These are phyloP conservation scores for Kuraishia hungarica DNA, from an alignment of 805 yeast species.

Conservation along the genomic window DNA sequence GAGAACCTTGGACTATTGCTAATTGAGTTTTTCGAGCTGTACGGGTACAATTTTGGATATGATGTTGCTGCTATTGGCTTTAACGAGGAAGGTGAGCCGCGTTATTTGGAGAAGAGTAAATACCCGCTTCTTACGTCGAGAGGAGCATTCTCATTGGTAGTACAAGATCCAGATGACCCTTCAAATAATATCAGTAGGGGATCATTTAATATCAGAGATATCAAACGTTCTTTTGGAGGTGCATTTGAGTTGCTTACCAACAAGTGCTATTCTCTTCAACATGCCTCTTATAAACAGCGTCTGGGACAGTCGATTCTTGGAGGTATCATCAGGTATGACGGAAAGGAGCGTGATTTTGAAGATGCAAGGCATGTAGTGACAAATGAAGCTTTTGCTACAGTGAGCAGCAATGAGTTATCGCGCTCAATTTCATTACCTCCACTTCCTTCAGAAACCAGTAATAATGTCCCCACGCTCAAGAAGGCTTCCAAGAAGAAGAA, in stretches of 20 bases:
- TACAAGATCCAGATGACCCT: constrained; percentile 85
- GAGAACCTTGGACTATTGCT: constrained; percentile 80
- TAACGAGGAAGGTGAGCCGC: constrained; percentile 38
- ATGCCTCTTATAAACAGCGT: constrained; percentile 56
- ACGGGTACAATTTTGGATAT: constrained; percentile 84
- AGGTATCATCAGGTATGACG: constrained; percentile 66
- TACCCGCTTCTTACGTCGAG: constrained; percentile 30
- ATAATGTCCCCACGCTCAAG: constrained; percentile 22
- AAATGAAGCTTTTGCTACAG: constrained; percentile 43
- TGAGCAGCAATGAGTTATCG: constrained; percentile 8
- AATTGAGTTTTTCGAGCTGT: constrained; percentile 87
- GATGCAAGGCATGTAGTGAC: constrained; percentile 60
- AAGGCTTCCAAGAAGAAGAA: constrained; percentile 23
- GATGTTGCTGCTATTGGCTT: constrained; percentile 69
- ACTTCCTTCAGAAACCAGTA: constrained; percentile 19
- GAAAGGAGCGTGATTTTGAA: constrained; percentile 66
- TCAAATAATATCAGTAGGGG: constrained; percentile 82
- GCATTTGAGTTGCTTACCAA: constrained; percentile 73
- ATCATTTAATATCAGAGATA: constrained; percentile 68
- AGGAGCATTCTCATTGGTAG: constrained; percentile 56
- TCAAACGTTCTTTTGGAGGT: constrained; percentile 82
- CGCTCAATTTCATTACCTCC: constrained; percentile 18
- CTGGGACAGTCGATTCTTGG: constrained; percentile 71
- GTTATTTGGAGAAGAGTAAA: constrained; percentile 50
- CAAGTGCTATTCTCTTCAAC: constrained; percentile 65